Evolutionary conservation across 371 early-diverging fungal genomes (phyloP).

Genomic region (Apophysomyces ossiformis): DNA sequence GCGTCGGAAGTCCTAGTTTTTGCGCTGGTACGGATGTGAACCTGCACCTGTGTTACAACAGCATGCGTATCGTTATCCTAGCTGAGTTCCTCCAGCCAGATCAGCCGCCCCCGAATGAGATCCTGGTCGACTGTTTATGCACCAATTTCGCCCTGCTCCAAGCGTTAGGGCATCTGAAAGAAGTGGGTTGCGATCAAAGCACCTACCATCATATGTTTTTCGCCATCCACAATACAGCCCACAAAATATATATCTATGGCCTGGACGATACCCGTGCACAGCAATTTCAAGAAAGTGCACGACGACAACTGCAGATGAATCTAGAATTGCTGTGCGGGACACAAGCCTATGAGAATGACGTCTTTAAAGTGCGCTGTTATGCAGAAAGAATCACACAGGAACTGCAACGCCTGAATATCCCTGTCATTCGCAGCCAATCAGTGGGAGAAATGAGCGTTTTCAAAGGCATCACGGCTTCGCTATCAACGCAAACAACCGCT

Average conservation of each 20-base stretch:
- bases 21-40: conserved; percentile 27
- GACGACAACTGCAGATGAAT: conserved; percentile 43
- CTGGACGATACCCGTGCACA: background rate
- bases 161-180: conserved; percentile 35
- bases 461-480: background rate
- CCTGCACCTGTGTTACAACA: conserved; percentile 48
- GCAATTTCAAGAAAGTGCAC: conserved; percentile 19
- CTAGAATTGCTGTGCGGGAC: conserved; percentile 41
- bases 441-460: no score
- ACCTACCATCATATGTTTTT: conserved; percentile 58
- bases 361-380: conserved; percentile 49
- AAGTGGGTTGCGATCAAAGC: conserved; percentile 50
- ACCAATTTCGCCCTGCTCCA: conserved; percentile 41
- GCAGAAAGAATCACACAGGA: conserved; percentile 48
- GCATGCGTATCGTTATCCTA: conserved; percentile 46
- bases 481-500: background rate
- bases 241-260: conserved; percentile 30
- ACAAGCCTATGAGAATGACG: conserved; percentile 47
- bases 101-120: conserved; percentile 26
- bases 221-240: conserved; percentile 50
- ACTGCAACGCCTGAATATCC: conserved; percentile 23
- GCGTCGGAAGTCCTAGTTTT: conserved; percentile 14
- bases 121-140: conserved; percentile 39
- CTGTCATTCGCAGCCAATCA: background rate
- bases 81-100: conserved; percentile 41